phyloP scores from a whole-genome alignment of 257 asterid genomes.

The Plectranthus barbatus region DNA sequence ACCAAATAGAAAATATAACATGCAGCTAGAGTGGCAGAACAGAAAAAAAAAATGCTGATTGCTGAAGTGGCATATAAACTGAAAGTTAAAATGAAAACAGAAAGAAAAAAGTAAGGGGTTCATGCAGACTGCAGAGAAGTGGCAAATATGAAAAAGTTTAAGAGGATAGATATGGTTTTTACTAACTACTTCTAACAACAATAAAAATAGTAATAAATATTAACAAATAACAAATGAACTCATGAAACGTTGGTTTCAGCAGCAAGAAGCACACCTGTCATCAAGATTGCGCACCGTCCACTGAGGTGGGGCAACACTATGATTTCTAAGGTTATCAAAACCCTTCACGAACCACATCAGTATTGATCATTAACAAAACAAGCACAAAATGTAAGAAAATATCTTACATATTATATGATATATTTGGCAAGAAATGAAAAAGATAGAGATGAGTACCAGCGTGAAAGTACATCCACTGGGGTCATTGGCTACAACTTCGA shows the following conservation, averaged over 20 bases:
- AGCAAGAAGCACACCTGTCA: conserved; percentile 56
- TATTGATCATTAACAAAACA: conserved; percentile 9
- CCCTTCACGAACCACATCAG: conserved; percentile 48
- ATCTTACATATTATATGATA: background rate
- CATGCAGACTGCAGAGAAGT: background rate
- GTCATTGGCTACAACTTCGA: conserved; percentile 84
- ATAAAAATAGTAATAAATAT: background rate
- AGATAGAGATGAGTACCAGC: conserved; percentile 40
- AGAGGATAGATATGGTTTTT: background rate
- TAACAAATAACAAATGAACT: background rate
- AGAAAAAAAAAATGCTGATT: background rate
- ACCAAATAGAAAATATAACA: background rate
- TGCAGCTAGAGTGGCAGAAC: background rate
- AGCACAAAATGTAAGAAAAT: background rate
- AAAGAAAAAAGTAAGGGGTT: background rate
- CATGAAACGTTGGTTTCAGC: background rate
- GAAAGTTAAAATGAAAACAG: background rate
- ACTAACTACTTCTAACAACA: background rate
- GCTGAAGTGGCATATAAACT: background rate
- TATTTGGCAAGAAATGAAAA: background rate
- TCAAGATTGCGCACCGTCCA: conserved; percentile 98
- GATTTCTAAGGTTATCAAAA: conserved; percentile 90
- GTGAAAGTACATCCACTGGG: conserved; percentile 97
- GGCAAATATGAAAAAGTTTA: background rate
- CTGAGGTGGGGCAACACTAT: conserved; percentile 95